Conservation (phyloP, 495 filamentous ascomycete genomes). For the Alectoria sarmentosa region DNA sequence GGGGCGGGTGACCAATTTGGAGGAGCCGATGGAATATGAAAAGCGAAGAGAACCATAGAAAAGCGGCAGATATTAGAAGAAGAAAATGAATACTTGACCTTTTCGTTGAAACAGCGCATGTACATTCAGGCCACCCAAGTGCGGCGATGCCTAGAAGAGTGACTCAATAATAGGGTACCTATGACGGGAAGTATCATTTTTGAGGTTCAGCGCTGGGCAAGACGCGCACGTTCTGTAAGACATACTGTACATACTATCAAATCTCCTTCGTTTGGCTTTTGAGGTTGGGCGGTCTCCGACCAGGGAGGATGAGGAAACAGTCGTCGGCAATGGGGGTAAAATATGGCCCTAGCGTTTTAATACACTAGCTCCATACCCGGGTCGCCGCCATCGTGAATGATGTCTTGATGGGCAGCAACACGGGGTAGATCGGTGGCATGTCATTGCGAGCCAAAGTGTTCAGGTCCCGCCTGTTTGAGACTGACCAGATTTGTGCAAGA, state of each 20-base stretch:
- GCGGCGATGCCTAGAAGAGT: too few relatives aligned
- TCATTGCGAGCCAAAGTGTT: conserved; percentile 7
- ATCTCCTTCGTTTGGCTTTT: too few relatives aligned
- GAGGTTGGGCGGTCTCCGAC: background rate
- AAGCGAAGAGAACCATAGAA: background rate
- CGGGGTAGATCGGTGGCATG: conserved; percentile 2
- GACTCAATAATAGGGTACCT: too few relatives aligned
- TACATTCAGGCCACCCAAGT: too few relatives aligned
- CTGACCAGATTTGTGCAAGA: conserved; percentile 15
- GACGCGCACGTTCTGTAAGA: too few relatives aligned
- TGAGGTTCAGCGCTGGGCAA: too few relatives aligned
- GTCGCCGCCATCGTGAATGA: background rate
- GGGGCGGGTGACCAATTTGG: background rate
- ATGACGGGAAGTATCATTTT: too few relatives aligned
- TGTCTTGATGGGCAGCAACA: background rate
- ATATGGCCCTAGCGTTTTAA: background rate
- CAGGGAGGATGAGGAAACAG: too few relatives aligned
- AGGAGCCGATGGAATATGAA: background rate
- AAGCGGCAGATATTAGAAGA: background rate
- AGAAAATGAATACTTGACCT: too few relatives aligned
- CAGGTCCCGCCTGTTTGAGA: background rate
- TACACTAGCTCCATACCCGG: conserved; percentile 2
- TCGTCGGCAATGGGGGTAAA: background rate
- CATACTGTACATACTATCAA: too few relatives aligned
- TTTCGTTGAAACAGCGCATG: too few relatives aligned